Base-by-base conservation (phyloP, 2,329 filamentous ascomycete species). In the Fusarium penzigii region DNA sequence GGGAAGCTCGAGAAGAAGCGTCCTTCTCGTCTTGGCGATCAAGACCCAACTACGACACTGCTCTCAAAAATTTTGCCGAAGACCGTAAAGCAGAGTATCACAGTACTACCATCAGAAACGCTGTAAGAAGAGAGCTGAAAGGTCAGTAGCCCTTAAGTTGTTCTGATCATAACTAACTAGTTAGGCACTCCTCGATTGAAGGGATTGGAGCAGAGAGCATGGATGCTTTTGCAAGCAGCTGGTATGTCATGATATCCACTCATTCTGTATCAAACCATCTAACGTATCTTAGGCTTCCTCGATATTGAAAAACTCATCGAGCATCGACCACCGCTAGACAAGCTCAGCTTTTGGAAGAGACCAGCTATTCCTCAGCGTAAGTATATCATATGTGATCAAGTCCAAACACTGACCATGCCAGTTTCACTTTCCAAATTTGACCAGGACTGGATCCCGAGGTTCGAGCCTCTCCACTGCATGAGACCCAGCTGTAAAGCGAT, bases 301-400 rank as follows among this genome's bases (percentile, higher is more conserved):
- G 59, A 62, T 29, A 61, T 62, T 17, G 59, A 62, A 11, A 62
- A 51, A 32, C 11, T 62, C 10, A 58, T 62, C 6, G 59, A 62
- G n/a, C 59, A 62, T 46, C 59, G 59, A 1, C 46, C 56, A 11
- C 52, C 55, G 3, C 52, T 47, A 12, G 55, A 61, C 17, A 58
- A 46, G 14, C 40, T 61, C 14, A 51, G 57, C 1, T 56, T 56
- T 20, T 58, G 57, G 57, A 62, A 61, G 41, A 49, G 51, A 12
- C 59, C 59, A n/a, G 58, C 59, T 6, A 59, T 59, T 20, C 58
- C 59, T 16, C 59, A 61, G 42, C 55, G 58, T 59, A 38, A 56
- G 52, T 47, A 42, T 13, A 25, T 11, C 16, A 12, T 16, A 36
- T 3, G 11, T 2, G 6, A 8, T 1, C 4, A 14, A 11, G 20